Percentiles rank a stretch among this genome's conserved stretches.
Conservation (phyloP, 441 rosid species). For the Hura crepitans region DNA sequence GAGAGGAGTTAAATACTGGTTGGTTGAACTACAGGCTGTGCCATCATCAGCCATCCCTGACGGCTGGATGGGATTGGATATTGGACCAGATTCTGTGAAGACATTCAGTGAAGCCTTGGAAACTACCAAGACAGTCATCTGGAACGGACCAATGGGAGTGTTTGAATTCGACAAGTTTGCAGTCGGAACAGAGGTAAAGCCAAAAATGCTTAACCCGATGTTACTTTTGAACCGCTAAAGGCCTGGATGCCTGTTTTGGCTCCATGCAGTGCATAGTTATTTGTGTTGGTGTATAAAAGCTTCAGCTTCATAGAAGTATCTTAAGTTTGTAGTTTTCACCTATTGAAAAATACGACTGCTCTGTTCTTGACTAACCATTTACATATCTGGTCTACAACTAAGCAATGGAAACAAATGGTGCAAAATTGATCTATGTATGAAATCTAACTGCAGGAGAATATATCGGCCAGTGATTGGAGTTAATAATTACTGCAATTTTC, state of each 20-base stretch:
- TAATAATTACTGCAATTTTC: background rate
- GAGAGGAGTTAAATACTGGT: background rate
- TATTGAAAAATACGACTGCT: background rate
- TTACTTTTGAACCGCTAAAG: constrained; percentile 7
- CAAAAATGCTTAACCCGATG: constrained; percentile 8
- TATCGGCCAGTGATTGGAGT: background rate
- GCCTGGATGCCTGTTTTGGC: constrained; percentile 5
- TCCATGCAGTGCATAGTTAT: background rate
- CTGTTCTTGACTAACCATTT: background rate
- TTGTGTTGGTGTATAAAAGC: background rate
- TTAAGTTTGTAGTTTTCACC: background rate
- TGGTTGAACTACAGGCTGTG: constrained; percentile 47
- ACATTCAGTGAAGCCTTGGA: constrained; percentile 65
- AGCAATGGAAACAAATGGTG: background rate
- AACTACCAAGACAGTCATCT: constrained; percentile 76
- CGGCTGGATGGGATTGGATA: constrained; percentile 97
- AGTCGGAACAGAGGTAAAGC: constrained; percentile 70
- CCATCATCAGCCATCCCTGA: constrained; percentile 74
- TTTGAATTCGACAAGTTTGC: constrained; percentile 89
- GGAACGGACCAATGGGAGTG: constrained; percentile 98
- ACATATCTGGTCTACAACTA: background rate
- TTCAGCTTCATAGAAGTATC: background rate
- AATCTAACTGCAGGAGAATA: background rate
- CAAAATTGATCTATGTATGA: background rate
- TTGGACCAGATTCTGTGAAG: constrained; percentile 82